These are phyloP conservation scores for Triticum monococcum DNA, from an alignment of 176 grass and related monocot species.

Conservation along the genomic window DNA sequence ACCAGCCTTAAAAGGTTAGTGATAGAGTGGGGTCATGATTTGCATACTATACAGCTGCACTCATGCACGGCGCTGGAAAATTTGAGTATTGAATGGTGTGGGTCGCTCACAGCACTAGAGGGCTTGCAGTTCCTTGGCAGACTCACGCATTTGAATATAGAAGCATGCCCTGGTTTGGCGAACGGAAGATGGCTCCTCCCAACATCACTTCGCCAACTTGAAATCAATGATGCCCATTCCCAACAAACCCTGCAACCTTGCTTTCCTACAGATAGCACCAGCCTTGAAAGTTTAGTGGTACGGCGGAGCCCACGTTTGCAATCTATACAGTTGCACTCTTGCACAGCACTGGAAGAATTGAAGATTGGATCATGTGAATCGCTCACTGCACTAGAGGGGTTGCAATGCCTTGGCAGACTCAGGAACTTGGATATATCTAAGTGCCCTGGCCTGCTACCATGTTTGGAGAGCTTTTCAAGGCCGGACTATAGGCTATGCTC, in stretches of 20 bases:
- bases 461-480: not conserved
- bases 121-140: too few relatives aligned
- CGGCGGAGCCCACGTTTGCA: rapidly evolving
- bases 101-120: too few relatives aligned
- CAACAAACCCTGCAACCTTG: not conserved
- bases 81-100: too few relatives aligned
- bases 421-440: rapidly evolving
- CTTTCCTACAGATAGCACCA: not conserved
- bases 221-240: too few relatives aligned
- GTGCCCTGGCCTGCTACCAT: not conserved
- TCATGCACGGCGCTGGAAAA: too few relatives aligned
- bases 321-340: not conserved
- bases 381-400: not conserved
- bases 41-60: too few relatives aligned
- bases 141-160: too few relatives aligned
- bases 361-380: rapidly evolving
- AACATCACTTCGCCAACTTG: not conserved
- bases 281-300: not conserved
- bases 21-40: too few relatives aligned
- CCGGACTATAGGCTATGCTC: rapidly evolving
- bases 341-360: not conserved
- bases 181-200: too few relatives aligned
- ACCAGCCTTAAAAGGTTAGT: too few relatives aligned
- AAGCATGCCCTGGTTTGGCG: too few relatives aligned
- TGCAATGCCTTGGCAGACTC: not conserved